Conservation (phyloP, 495 filamentous ascomycete genomes). For the Hypomontagnella submonticulosa region DNA sequence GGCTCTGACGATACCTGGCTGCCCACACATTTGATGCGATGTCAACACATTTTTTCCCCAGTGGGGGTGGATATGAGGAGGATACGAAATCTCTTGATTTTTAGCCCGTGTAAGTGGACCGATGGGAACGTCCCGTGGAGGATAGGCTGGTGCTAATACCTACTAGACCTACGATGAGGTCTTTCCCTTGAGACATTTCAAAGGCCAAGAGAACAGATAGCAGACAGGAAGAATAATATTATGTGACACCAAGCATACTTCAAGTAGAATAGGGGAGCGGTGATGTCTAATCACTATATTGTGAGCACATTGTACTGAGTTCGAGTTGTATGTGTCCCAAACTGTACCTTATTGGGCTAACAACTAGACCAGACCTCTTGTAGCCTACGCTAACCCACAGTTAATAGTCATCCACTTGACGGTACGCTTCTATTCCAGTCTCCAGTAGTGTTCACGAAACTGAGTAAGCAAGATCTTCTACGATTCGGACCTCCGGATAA, state of each 20-base stretch:
- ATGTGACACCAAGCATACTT: not conserved
- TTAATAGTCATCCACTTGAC: no score
- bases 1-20: no score
- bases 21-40: no score
- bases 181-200: not conserved
- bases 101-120: constrained; percentile 19
- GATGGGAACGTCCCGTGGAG: not conserved
- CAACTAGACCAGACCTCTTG: no score
- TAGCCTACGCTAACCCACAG: no score
- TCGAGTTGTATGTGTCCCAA: no score
- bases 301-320: no score
- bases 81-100: not conserved
- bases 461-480: constrained; percentile 3
- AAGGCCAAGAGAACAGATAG: not conserved
- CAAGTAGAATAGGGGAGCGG: no score
- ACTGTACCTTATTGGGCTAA: no score
- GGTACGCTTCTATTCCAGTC: no score
- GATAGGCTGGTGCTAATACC: constrained; percentile 21
- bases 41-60: not conserved
- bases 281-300: no score
- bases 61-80: not conserved
- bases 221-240: constrained; percentile 19
- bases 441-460: no score
- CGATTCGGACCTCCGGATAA: constrained; percentile 27
- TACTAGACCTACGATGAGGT: constrained; percentile 8